phyloP scores from a whole-genome alignment of 139 green algal species.

The Chlorella sp. region DNA sequence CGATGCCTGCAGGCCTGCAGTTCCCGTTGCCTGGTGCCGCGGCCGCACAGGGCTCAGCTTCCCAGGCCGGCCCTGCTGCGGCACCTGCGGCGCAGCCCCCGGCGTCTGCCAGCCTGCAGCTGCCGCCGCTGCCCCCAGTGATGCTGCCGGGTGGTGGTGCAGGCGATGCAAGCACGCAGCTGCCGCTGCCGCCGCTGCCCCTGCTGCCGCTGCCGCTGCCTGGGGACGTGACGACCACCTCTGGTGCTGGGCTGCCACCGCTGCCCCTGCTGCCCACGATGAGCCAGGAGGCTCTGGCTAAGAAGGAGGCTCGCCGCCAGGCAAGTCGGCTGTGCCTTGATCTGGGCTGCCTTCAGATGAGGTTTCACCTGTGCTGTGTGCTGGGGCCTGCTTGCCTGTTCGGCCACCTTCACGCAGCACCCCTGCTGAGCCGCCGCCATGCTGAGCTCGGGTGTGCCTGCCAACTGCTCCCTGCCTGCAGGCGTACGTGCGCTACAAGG shows the following conservation, averaged over 20 bases:
- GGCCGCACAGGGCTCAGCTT: not conserved
- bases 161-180: not conserved
- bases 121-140: not conserved
- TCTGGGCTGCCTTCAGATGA: not conserved
- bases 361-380: not conserved
- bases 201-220: slow-evolving; percentile 1
- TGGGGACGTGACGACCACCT: too few relatives aligned
- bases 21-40: not conserved
- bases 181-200: not conserved
- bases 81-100: not conserved
- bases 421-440: too few relatives aligned
- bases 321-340: not conserved
- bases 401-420: too few relatives aligned
- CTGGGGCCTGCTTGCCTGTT: too few relatives aligned
- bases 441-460: too few relatives aligned
- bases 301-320: slow-evolving; percentile 18
- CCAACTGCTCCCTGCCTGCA: not conserved
- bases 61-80: not conserved
- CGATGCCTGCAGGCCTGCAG: not conserved
- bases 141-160: too few relatives aligned
- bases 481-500: slow-evolving; percentile 41
- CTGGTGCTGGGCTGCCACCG: not conserved
- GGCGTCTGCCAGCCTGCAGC: not conserved
- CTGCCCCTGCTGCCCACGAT: not conserved
- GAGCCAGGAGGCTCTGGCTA: not conserved